Conservation (phyloP, 169 alveolate genomes). For the Besnoitia besnoiti region DNA sequence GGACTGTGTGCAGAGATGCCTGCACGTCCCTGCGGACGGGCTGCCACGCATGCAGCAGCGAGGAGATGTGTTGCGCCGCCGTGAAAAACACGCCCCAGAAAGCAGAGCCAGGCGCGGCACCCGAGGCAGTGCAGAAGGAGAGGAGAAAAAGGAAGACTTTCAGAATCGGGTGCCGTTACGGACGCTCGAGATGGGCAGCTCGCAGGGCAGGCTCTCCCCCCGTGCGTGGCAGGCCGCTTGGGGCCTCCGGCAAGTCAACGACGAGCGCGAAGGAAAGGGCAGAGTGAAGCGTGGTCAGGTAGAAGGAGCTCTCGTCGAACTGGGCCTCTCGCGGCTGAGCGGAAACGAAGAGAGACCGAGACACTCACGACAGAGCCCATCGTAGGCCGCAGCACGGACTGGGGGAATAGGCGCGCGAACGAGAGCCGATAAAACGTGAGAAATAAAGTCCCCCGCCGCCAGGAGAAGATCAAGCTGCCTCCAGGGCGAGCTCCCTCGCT, state of each 20-base stretch:
- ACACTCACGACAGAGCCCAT: background rate
- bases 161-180: too few species aligned
- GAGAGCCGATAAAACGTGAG: too few species aligned
- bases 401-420: too few species aligned
- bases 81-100: too few species aligned
- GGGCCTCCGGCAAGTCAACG: background rate
- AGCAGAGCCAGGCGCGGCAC: background rate
- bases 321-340: constrained; percentile 6
- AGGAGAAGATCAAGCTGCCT: too few species aligned
- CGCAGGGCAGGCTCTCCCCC: background rate
- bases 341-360: background rate
- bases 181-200: background rate
- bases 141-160: background rate
- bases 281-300: constrained; percentile 11
- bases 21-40: too few species aligned
- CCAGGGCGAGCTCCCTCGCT: too few species aligned
- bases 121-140: background rate
- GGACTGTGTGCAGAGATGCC: too few species aligned
- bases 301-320: background rate
- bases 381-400: background rate
- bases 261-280: constrained; percentile 19
- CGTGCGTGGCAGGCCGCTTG: background rate
- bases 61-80: too few species aligned
- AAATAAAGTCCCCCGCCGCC: too few species aligned
- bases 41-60: too few species aligned